A percentile compares a stretch with the other conserved stretches of the same genome.
Conservation (phyloP, 2,329 filamentous ascomycete genomes). For the Sporothrix schenckii region DNA sequence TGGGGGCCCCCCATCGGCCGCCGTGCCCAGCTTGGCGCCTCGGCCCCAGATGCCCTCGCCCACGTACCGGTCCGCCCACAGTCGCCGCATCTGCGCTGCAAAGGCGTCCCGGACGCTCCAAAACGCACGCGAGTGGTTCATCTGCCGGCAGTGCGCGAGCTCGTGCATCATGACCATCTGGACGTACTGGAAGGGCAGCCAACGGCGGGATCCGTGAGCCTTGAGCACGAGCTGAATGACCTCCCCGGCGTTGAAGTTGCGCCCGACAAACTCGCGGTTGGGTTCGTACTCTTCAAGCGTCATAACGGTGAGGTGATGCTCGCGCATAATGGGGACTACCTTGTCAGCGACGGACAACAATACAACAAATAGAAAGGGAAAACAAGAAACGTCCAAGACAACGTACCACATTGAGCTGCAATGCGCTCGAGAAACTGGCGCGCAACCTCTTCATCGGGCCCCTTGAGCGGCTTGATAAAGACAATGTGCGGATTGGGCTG, state of each 20-base stretch:
- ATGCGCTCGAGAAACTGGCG: constrained; percentile 75
- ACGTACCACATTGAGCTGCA: constrained; percentile 73
- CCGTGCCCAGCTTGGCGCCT: constrained; percentile 65
- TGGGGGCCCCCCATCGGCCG: constrained; percentile 37
- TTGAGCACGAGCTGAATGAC: constrained; percentile 83
- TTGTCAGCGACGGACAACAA: neutral
- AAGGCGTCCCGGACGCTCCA: constrained; percentile 78
- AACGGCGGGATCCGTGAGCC: constrained; percentile 63
- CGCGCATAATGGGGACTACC: constrained; percentile 69
- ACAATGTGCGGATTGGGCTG: constrained; percentile 78
- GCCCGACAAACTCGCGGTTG: constrained; percentile 80
- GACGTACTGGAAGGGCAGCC: constrained; percentile 81
- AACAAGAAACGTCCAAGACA: neutral
- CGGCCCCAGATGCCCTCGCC: constrained; percentile 84
- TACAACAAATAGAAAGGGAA: too few species aligned
- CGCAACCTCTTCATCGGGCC: constrained; percentile 63
- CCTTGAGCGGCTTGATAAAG: constrained; percentile 80
- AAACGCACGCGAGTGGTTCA: constrained; percentile 83
- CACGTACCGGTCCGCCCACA: constrained; percentile 72
- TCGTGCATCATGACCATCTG: constrained; percentile 98
- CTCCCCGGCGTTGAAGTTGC: constrained; percentile 89
- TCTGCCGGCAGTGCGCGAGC: constrained; percentile 84
- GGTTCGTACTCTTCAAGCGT: constrained; percentile 79
- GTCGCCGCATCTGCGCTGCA: constrained; percentile 67
- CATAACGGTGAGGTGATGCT: constrained; percentile 65